Base-by-base conservation (phyloP, 1,139 yeast species). In the Geotrichum citri-aurantii region DNA sequence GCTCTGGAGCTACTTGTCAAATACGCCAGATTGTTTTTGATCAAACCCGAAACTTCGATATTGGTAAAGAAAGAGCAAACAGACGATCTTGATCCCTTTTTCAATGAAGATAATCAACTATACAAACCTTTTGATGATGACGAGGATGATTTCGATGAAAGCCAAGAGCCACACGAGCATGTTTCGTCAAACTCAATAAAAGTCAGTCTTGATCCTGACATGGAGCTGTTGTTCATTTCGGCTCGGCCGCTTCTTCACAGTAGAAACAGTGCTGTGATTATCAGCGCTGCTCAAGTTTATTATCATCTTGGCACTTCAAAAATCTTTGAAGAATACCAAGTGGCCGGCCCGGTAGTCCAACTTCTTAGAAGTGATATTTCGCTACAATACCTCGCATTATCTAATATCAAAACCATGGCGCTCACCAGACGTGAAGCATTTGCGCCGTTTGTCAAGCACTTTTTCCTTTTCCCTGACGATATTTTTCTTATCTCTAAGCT, bases 1-100 rank as follows among this genome's bases (percentile, higher is more conserved):
- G 71, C 83, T 11, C 75, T 91, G 27, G 90, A 87, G 54, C 66
- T 88, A 10, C 75, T 92, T 57, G 80, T 85, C 0, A 82, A 83
- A 57, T 95, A 95, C 69, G 76, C 83, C 24, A 78, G 93, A 58
- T 66, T 73, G 23, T 91, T 80, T 68, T 89, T 47, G 79, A 84
- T 2, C 75, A 77, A 59, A 88, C 95, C 5, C 49, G 59, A 44
- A 11, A 68, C 66, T 52, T 63, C 73, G 44, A 54, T 44, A 19
- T 33, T 44, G 29, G 48, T 50, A 10, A 48, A 49, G 48, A 37
- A 47, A 40, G 54, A 50, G 11, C 58, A 52, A 19, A 42, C 31
- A 47, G 59, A 56, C 14, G 33, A 37, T 11, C 40, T 40, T n/a
- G 61, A 58, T 8, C 54, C 42, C 53, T 64, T 58, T 24, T 53